These are phyloP conservation scores for Cladorrhinum sp. DNA, from an alignment of 2,329 filamentous ascomycete species.

Conservation along the genomic window DNA sequence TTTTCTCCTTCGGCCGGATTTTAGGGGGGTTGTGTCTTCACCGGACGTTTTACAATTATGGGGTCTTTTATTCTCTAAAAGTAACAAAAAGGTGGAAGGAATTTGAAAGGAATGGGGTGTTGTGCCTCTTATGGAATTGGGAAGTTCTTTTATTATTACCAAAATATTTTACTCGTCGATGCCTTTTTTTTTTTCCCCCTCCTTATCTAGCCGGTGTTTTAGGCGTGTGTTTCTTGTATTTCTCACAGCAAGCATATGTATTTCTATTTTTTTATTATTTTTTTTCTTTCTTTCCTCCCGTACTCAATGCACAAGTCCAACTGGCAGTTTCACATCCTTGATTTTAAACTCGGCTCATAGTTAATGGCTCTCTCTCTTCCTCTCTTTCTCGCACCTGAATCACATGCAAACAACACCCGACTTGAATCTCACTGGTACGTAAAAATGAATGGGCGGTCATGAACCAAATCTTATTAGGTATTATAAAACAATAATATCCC, in stretches of 20 bases:
- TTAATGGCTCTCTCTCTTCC: no score
- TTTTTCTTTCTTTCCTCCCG: no score
- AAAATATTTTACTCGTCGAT: no score
- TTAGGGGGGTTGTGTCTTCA: neutral
- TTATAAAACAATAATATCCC: neutral
- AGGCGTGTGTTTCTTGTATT: neutral
- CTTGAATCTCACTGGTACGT: neutral
- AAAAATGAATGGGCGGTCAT: neutral
- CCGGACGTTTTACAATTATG: neutral
- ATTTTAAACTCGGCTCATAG: no score
- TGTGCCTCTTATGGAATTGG: neutral
- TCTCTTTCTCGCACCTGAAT: no score
- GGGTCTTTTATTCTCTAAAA: neutral
- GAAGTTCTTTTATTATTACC: neutral
- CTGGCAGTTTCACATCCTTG: no score
- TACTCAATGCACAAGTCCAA: neutral
- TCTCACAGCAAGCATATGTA: neutral
- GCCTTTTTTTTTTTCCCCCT: neutral
- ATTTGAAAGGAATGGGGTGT: neutral
- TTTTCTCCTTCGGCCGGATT: neutral
- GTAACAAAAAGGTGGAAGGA: neutral
- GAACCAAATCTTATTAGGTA: neutral
- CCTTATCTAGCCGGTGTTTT: no score
- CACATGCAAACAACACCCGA: neutral
- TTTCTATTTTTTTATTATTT: neutral